phyloP scores from a whole-genome alignment of 2,329 filamentous ascomycete genomes.

The Colletotrichum sp. region DNA sequence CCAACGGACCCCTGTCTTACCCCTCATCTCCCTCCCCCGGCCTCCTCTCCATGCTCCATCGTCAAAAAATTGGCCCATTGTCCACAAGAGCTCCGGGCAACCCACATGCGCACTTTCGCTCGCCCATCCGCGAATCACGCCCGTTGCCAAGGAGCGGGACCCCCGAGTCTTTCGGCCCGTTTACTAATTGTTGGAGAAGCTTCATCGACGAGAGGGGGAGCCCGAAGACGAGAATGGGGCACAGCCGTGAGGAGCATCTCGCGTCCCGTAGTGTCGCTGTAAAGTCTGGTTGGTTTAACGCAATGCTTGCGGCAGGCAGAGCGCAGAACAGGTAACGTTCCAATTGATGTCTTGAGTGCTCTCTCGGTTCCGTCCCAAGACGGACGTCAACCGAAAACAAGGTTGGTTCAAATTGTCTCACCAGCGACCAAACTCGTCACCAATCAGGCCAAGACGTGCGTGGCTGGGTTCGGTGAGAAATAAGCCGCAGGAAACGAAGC shows the following conservation, averaged over 20 bases:
- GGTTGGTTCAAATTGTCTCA: not conserved
- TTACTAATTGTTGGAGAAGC: not conserved
- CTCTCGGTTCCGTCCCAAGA: not conserved
- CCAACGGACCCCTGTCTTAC: not conserved
- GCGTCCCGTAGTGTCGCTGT: not conserved
- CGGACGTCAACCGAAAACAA: not conserved
- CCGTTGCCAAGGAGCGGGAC: constrained; percentile 7
- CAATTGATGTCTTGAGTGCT: not conserved
- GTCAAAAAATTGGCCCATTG: not conserved
- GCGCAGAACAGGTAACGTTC: not conserved
- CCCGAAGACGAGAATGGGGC: not conserved
- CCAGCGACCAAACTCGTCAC: not conserved
- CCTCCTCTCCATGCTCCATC: not conserved
- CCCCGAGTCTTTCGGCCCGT: constrained; percentile 10
- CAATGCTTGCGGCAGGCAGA: not conserved
- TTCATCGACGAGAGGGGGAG: not conserved
- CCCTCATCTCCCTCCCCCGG: not conserved
- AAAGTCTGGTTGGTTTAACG: not conserved
- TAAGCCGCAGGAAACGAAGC: not conserved
- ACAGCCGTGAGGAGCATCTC: not conserved
- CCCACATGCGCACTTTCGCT: not conserved
- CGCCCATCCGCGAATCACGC: not conserved
- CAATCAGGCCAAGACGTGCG: not conserved
- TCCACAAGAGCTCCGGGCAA: not conserved
- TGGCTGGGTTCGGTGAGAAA: not conserved